These are phyloP conservation scores for Solanum chilense DNA, from an alignment of 257 asterid species.

Conservation along the genomic window DNA sequence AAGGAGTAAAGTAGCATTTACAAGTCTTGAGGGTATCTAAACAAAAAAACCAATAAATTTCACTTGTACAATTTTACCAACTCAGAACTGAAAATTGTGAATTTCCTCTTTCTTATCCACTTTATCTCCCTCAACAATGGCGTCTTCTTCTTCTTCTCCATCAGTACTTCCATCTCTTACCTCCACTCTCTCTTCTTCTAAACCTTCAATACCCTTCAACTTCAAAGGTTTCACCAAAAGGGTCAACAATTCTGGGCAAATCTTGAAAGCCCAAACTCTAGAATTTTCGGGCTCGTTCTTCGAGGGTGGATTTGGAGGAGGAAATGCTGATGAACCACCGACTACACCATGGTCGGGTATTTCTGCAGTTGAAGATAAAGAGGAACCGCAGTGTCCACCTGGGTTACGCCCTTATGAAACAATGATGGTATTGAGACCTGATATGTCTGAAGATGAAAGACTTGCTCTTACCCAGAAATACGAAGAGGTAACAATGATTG, in stretches of 20 bases:
- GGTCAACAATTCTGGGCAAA: not conserved
- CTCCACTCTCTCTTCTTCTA: not conserved
- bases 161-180: not conserved
- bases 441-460: slow-evolving; percentile 95
- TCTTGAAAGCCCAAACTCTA: slow-evolving; percentile 23
- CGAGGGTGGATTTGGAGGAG: slow-evolving; percentile 46
- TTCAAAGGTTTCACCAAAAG: not conserved
- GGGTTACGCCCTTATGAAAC: slow-evolving; percentile 87
- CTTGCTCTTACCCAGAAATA: slow-evolving; percentile 79
- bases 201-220: not conserved
- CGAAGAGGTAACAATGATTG: slow-evolving; percentile 37
- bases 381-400: slow-evolving; percentile 90
- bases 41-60: not conserved
- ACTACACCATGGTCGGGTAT: slow-evolving; percentile 41
- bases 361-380: slow-evolving; percentile 61
- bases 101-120: not conserved
- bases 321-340: slow-evolving; percentile 35
- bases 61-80: not conserved
- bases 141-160: not conserved
- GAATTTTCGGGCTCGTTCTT: slow-evolving; percentile 46
- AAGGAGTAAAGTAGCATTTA: not conserved
- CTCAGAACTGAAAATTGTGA: not conserved
- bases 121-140: not conserved
- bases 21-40: not conserved
- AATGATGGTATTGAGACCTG: slow-evolving; percentile 81